phyloP scores from a whole-genome alignment of 352 stramenopile species.

The Pythium grandisporangium region DNA sequence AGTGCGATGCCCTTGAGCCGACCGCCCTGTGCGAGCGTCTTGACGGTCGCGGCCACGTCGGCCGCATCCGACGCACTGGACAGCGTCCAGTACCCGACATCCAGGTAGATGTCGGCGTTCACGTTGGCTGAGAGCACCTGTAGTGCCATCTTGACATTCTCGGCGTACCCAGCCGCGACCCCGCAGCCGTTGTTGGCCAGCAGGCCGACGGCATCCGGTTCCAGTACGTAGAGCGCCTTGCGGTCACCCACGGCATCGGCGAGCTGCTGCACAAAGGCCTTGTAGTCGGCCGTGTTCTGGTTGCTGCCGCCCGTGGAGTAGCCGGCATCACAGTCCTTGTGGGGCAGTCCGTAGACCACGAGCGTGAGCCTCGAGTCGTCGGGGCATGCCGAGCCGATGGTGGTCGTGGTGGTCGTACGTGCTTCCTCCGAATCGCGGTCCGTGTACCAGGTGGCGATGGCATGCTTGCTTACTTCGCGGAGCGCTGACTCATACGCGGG shows the following conservation, averaged over 20 bases:
- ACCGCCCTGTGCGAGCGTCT: slow-evolving; percentile 19
- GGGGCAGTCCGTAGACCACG: slow-evolving; percentile 60
- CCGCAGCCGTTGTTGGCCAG: slow-evolving; percentile 31
- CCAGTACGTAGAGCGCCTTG: slow-evolving; percentile 61
- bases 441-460: slow-evolving; percentile 62
- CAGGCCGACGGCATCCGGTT: slow-evolving; percentile 54
- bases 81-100: slow-evolving; percentile 61
- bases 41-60: slow-evolving; percentile 23
- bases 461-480: slow-evolving; percentile 35
- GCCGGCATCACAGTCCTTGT: slow-evolving; percentile 55
- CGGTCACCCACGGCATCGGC: slow-evolving; percentile 30
- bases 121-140: slow-evolving; percentile 36
- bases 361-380: slow-evolving; percentile 37
- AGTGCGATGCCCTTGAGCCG: slow-evolving; percentile 55
- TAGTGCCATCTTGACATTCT: slow-evolving; percentile 42
- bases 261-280: slow-evolving; percentile 30
- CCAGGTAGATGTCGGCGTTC: slow-evolving; percentile 67
- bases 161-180: slow-evolving; percentile 18
- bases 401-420: slow-evolving; percentile 17
- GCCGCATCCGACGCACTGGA: slow-evolving; percentile 14
- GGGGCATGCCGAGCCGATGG: slow-evolving; percentile 23
- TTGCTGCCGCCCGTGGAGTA: slow-evolving; percentile 30
- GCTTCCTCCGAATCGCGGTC: slow-evolving; percentile 27
- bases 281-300: slow-evolving; percentile 34
- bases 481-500: slow-evolving; percentile 32